A percentile compares a stretch with the other conserved stretches of the same genome.
Conservation (phyloP, 371 early-diverging fungal genomes). For the Mucor sp. region DNA sequence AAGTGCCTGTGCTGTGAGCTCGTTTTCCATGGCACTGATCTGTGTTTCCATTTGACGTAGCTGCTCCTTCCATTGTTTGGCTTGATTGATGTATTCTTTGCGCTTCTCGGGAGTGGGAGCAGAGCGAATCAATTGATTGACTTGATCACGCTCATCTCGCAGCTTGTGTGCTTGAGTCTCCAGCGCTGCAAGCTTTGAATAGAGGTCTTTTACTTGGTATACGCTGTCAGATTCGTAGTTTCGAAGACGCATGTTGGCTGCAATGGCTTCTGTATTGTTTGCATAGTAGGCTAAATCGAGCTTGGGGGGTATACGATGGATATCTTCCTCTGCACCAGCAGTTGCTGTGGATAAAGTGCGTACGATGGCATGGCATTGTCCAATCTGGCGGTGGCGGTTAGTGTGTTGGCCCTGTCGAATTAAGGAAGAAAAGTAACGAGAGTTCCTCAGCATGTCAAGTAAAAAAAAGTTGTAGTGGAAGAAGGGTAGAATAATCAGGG, state of each 20-base stretch:
- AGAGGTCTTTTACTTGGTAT: conserved; percentile 49
- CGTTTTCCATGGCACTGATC: conserved; percentile 11
- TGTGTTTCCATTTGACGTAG: conserved; percentile 16
- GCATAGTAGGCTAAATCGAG: conserved; percentile 64
- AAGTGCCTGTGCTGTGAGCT: conserved; percentile 40
- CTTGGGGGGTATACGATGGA: conserved; percentile 46
- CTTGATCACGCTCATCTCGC: conserved; percentile 13
- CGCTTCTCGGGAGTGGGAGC: conserved; percentile 15
- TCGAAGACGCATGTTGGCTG: conserved; percentile 58
- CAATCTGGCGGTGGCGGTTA: background rate
- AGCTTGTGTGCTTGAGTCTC: background rate
- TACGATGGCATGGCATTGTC: background rate
- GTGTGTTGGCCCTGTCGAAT: background rate
- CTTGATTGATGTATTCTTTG: conserved; percentile 13
- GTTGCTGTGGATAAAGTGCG: background rate
- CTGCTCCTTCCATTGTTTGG: conserved; percentile 29
- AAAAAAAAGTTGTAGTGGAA: background rate
- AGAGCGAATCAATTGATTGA: conserved; percentile 20
- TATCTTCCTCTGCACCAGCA: conserved; percentile 6
- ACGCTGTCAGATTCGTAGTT: conserved; percentile 52
- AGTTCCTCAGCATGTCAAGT: background rate
- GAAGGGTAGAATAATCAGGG: background rate
- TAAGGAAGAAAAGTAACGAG: background rate
- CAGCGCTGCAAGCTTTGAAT: conserved; percentile 38
- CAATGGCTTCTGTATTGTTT: conserved; percentile 49